Evolutionary conservation across 345 rosid genomes (phyloP).

Genomic region (Pelargonium nanum): DNA sequence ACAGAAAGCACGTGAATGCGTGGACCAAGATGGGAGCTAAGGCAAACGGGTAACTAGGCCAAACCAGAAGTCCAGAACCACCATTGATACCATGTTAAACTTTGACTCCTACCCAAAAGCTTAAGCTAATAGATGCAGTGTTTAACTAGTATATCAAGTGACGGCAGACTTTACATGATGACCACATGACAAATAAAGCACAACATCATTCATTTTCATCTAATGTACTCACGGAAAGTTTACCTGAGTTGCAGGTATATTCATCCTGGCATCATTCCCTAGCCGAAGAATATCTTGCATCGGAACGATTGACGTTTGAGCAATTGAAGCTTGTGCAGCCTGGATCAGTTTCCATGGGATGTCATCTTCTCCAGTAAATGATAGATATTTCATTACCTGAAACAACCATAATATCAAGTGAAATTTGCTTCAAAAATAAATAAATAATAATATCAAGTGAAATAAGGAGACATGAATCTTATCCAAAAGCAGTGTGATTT

Average conservation of each 20-base stretch:
- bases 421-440: background rate
- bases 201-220: background rate
- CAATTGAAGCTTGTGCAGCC: slow-evolving; percentile 58
- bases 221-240: background rate
- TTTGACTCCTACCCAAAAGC: too few relatives aligned
- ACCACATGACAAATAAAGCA: background rate
- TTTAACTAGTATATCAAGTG: too few relatives aligned
- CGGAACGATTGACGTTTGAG: slow-evolving; percentile 67
- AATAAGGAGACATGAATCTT: background rate
- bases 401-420: background rate
- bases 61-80: too few relatives aligned
- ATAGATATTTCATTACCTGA: slow-evolving; percentile 62
- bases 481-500: background rate
- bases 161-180: background rate
- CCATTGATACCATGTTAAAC: too few relatives aligned
- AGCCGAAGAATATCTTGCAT: slow-evolving; percentile 88
- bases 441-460: background rate
- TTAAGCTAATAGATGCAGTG: too few relatives aligned
- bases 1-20: too few relatives aligned
- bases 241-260: slow-evolving; percentile 84
- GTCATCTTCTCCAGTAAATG: slow-evolving; percentile 38
- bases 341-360: slow-evolving; percentile 58
- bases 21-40: too few relatives aligned
- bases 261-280: slow-evolving; percentile 79
- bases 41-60: too few relatives aligned